Evolutionary conservation across 2,329 filamentous ascomycete species (phyloP), one percentile per base, ranked within the genome.

Genomic region (Claviceps monticola): DNA sequence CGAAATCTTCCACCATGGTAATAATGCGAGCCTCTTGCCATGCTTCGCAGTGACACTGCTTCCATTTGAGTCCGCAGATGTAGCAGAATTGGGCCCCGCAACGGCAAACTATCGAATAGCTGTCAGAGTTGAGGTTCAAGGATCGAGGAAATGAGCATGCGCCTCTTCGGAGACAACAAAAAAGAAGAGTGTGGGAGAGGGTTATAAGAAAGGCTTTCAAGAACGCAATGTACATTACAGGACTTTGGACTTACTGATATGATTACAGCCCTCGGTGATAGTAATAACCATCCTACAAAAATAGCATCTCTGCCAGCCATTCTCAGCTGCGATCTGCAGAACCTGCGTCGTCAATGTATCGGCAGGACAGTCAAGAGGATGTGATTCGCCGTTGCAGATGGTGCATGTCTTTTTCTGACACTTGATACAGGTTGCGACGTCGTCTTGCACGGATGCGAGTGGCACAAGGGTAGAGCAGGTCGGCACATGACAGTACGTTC

Each of bases 251-350:
- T 59, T 56, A 81, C 78, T 76, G 4, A 82, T 81, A 50, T 82
- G 78, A 49, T 75, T 67, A 54, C 79, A 82, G 1, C 79, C 78
- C 0, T 38, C n/a, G 0, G 59, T 37, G 0, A 78, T 61, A 60
- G 80, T 75, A 0, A 82, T 67, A 11, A 82, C 37, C 1, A 64
- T 53, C 2, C 55, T 57, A 55, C 79, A 82, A 0, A 55, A 52
- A 4, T 58, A 60, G 53, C 79, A 82, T 2, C 70, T 65, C 59
- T 76, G 71, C 78, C 78, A 82, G 1, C 69, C 67, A 4, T 74
- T 61, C 3, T 65, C 54, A 0, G 56, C 52, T 0, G 74, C 76
- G 1, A 73, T 46, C 0, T 60, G 51, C 1, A 78, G 56, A 1
- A 77, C 51, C 38, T 68, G 57, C 48, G 73, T 62, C 0, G 71